Percentiles rank a stretch among this genome's conserved stretches.
Conservation (phyloP, 441 rosid species). For the Rhodomyrtus psidioides region DNA sequence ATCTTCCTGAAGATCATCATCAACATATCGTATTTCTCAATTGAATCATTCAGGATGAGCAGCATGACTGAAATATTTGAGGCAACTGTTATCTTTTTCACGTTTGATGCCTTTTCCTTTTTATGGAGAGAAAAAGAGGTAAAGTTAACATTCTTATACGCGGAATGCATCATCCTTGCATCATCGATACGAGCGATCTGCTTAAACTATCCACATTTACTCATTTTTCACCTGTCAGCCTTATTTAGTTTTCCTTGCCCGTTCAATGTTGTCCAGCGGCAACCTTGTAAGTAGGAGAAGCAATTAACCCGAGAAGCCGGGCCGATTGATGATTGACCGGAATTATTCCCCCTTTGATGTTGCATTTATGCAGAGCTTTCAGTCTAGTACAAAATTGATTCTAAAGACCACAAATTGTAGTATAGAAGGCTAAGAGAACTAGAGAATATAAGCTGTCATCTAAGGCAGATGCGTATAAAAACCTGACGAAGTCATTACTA, state of each 20-base stretch:
- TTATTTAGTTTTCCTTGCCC: not conserved
- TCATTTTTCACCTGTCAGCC: not conserved
- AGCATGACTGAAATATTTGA: not conserved
- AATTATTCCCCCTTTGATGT: not conserved
- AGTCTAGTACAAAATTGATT: not conserved
- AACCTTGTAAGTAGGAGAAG: not conserved
- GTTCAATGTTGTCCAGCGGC: not conserved
- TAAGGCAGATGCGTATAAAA: not conserved
- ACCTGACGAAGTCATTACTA: not conserved
- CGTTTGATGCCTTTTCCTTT: not conserved
- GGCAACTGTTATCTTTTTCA: not conserved
- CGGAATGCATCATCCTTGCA: not conserved
- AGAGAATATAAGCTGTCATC: not conserved
- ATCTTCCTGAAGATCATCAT: not conserved
- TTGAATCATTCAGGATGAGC: not conserved
- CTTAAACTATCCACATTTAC: not conserved
- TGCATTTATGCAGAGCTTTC: not conserved
- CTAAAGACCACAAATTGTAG: not conserved
- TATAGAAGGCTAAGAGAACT: not conserved
- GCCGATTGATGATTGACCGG: not conserved
- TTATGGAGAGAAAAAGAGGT: not conserved
- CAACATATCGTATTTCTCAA: not conserved
- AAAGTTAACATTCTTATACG: not conserved
- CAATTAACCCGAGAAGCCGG: not conserved
- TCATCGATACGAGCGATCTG: not conserved